A percentile compares a stretch with the other conserved stretches of the same genome.
phyloP scores from a whole-genome alignment of 495 filamentous ascomycete genomes.

The Penicillium diatomitis region DNA sequence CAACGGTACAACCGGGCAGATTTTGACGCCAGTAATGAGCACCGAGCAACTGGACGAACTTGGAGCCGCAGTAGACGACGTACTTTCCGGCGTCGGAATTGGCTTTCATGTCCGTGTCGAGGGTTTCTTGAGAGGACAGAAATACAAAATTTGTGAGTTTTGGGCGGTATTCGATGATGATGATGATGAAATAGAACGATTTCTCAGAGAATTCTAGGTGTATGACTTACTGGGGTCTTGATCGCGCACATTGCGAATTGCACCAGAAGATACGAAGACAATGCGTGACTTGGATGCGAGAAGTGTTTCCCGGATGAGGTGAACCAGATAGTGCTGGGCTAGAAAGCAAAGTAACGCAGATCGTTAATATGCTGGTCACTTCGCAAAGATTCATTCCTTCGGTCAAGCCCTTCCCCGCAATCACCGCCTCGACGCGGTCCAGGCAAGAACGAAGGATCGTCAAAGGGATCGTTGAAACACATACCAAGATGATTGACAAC shows the following conservation, averaged over 20 bases:
- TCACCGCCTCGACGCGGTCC: no score
- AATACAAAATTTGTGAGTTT: not conserved
- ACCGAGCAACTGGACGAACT: conserved; percentile 18
- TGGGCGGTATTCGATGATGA: not conserved
- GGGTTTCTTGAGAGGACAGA: conserved; percentile 8
- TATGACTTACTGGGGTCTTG: conserved; percentile 15
- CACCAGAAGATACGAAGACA: conserved; percentile 21
- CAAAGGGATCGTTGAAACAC: not conserved
- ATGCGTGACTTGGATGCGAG: conserved; percentile 16
- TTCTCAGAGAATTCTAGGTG: not conserved
- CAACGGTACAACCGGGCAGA: conserved; percentile 15
- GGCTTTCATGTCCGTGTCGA: conserved; percentile 21
- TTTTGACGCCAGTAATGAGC: conserved; percentile 22
- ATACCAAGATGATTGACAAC: conserved; percentile 23
- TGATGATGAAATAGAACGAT: no score
- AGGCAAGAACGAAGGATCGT: no score
- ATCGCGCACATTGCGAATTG: conserved; percentile 16
- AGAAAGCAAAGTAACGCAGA: not conserved
- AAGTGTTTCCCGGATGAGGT: conserved; percentile 16
- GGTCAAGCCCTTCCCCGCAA: no score
- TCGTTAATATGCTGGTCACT: no score
- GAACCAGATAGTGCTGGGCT: conserved; percentile 24
- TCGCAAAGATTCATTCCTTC: no score
- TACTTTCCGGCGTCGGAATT: conserved; percentile 14
- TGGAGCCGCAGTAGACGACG: conserved; percentile 19